Conservation (phyloP, 2,329 filamentous ascomycete species). For the Phyllosticta citrichinensis region DNA sequence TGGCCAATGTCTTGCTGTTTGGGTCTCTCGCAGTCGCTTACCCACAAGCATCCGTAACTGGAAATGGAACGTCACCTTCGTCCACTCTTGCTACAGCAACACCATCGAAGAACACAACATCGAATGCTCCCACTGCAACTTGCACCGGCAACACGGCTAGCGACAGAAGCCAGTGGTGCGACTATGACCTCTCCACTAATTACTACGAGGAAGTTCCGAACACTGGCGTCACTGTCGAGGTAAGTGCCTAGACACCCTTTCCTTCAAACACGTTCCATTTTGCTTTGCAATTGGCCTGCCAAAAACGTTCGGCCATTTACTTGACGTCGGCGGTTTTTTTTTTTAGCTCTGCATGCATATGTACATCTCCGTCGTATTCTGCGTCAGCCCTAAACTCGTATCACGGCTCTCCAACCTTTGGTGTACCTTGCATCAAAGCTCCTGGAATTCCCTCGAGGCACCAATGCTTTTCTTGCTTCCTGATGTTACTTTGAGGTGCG, state of each 20-base stretch:
- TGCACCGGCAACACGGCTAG: slow-evolving; percentile 24
- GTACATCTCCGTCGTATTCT: neutral
- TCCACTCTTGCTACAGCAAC: neutral
- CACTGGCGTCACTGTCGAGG: slow-evolving; percentile 44
- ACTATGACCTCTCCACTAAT: slow-evolving; percentile 42
- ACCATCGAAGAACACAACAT: neutral
- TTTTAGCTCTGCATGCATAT: neutral
- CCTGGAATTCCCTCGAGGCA: slow-evolving; percentile 46
- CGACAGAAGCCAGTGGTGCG: slow-evolving; percentile 26
- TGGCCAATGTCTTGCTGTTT: neutral
- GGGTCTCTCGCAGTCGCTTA: neutral
- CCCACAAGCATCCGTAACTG: neutral
- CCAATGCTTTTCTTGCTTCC: neutral
- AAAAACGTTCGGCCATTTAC: neutral
- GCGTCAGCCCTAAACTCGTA: neutral
- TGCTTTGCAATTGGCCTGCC: neutral
- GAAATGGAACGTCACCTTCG: neutral
- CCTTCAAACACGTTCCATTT: neutral
- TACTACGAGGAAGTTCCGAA: slow-evolving; percentile 41
- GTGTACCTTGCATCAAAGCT: neutral
- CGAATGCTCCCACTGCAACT: slow-evolving; percentile 2
- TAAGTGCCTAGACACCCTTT: neutral
- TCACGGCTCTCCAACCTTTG: neutral
- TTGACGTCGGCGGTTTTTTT: neutral
- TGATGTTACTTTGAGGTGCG: neutral